Conservation (phyloP, 305 asterid genomes). For the Andrographis paniculata region DNA sequence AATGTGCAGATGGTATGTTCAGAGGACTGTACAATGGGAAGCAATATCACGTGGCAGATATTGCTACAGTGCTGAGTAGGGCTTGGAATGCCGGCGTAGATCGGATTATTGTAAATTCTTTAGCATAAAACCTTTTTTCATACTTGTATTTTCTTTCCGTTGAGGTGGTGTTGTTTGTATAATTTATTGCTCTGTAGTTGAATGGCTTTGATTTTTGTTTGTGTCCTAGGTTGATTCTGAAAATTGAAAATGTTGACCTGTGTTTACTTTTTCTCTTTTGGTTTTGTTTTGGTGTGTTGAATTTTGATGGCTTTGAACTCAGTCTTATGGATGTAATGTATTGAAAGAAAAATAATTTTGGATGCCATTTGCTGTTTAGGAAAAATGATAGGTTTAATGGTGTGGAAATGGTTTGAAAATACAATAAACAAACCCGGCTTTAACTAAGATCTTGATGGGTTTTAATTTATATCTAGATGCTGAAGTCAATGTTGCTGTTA, state of each 20-base stretch:
- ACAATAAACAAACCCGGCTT: no score
- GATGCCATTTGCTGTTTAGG: no score
- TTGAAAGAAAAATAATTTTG: no score
- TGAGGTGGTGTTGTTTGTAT: not conserved
- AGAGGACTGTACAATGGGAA: conserved; percentile 91
- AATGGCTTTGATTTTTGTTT: not conserved
- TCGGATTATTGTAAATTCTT: conserved; percentile 57
- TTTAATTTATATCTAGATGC: not conserved
- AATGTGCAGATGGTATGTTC: conserved; percentile 73
- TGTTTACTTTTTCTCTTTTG: no score
- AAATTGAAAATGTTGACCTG: conserved; percentile 1
- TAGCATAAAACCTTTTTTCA: not conserved
- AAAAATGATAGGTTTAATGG: no score
- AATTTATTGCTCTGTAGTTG: conserved; percentile 9
- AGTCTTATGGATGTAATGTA: no score
- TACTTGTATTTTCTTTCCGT: not conserved
- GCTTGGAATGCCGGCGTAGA: conserved; percentile 96
- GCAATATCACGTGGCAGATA: conserved; percentile 72
- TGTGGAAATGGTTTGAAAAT: no score
- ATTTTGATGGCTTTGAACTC: no score
- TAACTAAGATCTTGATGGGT: conserved; percentile 2
- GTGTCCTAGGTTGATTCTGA: conserved; percentile 7
- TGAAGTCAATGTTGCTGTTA: not conserved
- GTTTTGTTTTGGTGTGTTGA: no score
- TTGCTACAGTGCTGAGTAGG: conserved; percentile 70